Evolutionary conservation across 352 stramenopile species (phyloP).

Genomic region (Peronospora farinosa): DNA sequence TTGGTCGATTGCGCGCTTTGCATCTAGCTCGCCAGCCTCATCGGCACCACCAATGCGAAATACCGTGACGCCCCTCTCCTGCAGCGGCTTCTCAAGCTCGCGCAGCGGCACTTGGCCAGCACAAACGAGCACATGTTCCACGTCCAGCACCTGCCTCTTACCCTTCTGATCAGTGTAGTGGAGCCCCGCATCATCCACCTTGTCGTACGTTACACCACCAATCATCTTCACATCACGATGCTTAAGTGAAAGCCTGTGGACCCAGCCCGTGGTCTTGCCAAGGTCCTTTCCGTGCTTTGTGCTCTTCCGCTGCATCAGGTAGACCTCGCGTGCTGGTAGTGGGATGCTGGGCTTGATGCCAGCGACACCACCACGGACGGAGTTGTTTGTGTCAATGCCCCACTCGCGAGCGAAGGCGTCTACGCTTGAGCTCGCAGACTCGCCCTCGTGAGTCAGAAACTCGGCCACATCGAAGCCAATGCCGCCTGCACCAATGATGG

Average conservation of each 20-base stretch:
- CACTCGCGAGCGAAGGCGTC: slow-evolving; percentile 90
- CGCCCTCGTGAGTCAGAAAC: slow-evolving; percentile 85
- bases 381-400: slow-evolving; percentile 88
- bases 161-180: slow-evolving; percentile 89
- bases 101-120: slow-evolving; percentile 90
- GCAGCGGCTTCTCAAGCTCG: slow-evolving; percentile 81
- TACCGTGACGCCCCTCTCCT: slow-evolving; percentile 67
- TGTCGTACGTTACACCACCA: slow-evolving; percentile 89
- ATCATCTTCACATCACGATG: slow-evolving; percentile 91
- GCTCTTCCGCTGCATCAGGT: slow-evolving; percentile 92
- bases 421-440: slow-evolving; percentile 60
- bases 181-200: slow-evolving; percentile 91
- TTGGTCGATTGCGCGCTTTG: slow-evolving; percentile 97
- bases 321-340: slow-evolving; percentile 72
- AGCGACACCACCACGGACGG: slow-evolving; percentile 77
- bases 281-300: slow-evolving; percentile 89
- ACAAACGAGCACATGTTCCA: slow-evolving; percentile 95
- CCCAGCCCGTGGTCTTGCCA: slow-evolving; percentile 96
- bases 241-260: slow-evolving; percentile 91
- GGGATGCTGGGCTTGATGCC: slow-evolving; percentile 40
- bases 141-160: slow-evolving; percentile 80
- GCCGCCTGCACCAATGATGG: slow-evolving; percentile 93
- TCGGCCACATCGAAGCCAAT: slow-evolving; percentile 98
- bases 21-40: slow-evolving; percentile 92
- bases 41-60: slow-evolving; percentile 95